These are phyloP conservation scores for Melaleuca quinquenervia DNA, from an alignment of 345 rosid genomes.

Conservation along the genomic window DNA sequence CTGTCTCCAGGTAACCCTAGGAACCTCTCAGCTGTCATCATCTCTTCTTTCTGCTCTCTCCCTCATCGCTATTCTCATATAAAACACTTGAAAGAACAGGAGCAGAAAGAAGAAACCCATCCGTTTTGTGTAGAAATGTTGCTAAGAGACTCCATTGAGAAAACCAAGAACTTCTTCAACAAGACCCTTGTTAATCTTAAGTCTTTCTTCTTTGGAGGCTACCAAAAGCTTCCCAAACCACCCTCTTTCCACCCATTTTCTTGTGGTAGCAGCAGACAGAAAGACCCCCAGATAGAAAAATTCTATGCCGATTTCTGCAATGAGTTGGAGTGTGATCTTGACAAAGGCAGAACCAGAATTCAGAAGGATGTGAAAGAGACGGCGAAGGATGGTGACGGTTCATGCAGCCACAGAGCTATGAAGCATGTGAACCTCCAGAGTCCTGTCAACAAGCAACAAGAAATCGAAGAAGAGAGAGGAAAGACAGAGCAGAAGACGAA, in stretches of 20 bases:
- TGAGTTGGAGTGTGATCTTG: background rate
- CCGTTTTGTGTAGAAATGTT: slow-evolving; percentile 7
- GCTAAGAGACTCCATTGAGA: slow-evolving; percentile 42
- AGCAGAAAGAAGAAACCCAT: background rate
- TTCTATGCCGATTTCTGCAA: background rate
- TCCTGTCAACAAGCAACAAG: background rate
- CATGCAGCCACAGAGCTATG: background rate
- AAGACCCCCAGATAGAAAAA: background rate
- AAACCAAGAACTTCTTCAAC: slow-evolving; percentile 41
- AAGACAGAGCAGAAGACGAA: slow-evolving; percentile 12
- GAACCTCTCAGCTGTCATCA: background rate
- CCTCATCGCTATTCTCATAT: background rate
- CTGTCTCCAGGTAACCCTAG: background rate
- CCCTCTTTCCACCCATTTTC: slow-evolving; percentile 3
- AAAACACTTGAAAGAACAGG: background rate
- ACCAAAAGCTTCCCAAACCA: slow-evolving; percentile 31
- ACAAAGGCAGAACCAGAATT: background rate
- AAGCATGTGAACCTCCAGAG: background rate
- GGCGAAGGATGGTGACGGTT: background rate
- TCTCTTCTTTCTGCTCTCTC: slow-evolving; percentile 11
- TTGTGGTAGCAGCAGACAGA: slow-evolving; percentile 6
- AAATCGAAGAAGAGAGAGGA: slow-evolving; percentile 6
- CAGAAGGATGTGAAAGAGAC: background rate
- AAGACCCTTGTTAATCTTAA: slow-evolving; percentile 40
- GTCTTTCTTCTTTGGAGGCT: slow-evolving; percentile 34